Evolutionary conservation across 306 rosid species (phyloP).

Genomic region (Herpetospermum pedunculosum): DNA sequence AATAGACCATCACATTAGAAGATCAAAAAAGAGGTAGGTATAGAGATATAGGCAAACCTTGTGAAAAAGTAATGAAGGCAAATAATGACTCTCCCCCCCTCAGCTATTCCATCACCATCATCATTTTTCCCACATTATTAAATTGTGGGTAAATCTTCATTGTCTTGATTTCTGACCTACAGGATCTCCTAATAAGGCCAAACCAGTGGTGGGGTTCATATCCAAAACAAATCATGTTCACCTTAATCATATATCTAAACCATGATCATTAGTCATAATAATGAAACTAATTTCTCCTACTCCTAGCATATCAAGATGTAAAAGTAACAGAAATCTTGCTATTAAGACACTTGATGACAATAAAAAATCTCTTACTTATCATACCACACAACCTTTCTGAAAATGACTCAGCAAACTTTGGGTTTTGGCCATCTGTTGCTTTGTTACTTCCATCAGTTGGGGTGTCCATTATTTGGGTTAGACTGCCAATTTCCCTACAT

Average conservation of each 20-base stretch:
- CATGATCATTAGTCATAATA: slow-evolving; percentile 32
- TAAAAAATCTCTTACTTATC: slow-evolving; percentile 14
- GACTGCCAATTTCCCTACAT: slow-evolving; percentile 39
- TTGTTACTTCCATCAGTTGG: slow-evolving; percentile 32
- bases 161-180: slow-evolving; percentile 35
- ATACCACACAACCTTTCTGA: slow-evolving; percentile 15
- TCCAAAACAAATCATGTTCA: slow-evolving; percentile 47
- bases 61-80: slow-evolving; percentile 35
- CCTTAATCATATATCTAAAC: slow-evolving; percentile 23
- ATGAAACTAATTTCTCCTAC: slow-evolving; percentile 22
- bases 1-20: slow-evolving; percentile 56
- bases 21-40: slow-evolving; percentile 43
- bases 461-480: slow-evolving; percentile 54
- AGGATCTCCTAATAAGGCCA: slow-evolving; percentile 26
- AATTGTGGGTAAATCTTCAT: slow-evolving; percentile 22
- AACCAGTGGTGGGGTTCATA: slow-evolving; percentile 46
- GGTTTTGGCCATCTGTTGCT: slow-evolving; percentile 12
- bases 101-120: slow-evolving; percentile 40
- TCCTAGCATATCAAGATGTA: slow-evolving; percentile 52
- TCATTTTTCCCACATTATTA: slow-evolving; percentile 9
- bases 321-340: slow-evolving; percentile 43
- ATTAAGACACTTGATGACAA: slow-evolving; percentile 31
- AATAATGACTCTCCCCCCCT: slow-evolving; percentile 39
- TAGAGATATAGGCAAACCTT: slow-evolving; percentile 30
- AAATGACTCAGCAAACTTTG: slow-evolving; percentile 13